phyloP scores from a whole-genome alignment of 257 asterid species.

The Solanum infundibuliforme region DNA sequence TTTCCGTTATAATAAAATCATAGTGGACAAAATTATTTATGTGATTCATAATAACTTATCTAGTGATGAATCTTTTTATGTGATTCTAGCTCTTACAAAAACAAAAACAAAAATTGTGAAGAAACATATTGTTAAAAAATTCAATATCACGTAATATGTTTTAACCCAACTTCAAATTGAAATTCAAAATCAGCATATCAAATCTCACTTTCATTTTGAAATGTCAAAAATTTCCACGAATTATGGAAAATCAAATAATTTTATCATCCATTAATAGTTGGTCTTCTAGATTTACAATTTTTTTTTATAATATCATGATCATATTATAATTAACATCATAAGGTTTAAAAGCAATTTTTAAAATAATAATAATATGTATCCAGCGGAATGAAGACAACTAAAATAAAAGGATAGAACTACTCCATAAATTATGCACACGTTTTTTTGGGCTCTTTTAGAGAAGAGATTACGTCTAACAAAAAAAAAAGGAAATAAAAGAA shows the following conservation, averaged over 20 bases:
- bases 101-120: not conserved
- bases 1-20: not conserved
- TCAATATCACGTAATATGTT: fast-evolving
- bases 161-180: not conserved
- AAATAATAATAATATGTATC: too few relatives aligned
- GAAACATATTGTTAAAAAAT: fast-evolving
- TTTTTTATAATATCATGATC: not conserved
- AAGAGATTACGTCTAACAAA: too few relatives aligned
- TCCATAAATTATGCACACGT: not conserved
- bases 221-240: fast-evolving
- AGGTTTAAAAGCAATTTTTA: fast-evolving
- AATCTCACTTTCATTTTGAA: not conserved
- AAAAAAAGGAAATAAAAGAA: not conserved
- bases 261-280: not conserved
- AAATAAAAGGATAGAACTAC: not conserved
- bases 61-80: too few relatives aligned
- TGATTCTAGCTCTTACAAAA: too few relatives aligned
- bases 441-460: not conserved
- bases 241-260: too few relatives aligned
- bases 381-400: not conserved
- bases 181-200: not conserved
- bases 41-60: too few relatives aligned
- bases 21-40: not conserved
- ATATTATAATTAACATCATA: not conserved
- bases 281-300: not conserved